Percentiles rank a stretch among this genome's conserved stretches.
Conservation (phyloP, 1,284 basidiomycete species). For the Cutaneotrichosporon mucoides region DNA sequence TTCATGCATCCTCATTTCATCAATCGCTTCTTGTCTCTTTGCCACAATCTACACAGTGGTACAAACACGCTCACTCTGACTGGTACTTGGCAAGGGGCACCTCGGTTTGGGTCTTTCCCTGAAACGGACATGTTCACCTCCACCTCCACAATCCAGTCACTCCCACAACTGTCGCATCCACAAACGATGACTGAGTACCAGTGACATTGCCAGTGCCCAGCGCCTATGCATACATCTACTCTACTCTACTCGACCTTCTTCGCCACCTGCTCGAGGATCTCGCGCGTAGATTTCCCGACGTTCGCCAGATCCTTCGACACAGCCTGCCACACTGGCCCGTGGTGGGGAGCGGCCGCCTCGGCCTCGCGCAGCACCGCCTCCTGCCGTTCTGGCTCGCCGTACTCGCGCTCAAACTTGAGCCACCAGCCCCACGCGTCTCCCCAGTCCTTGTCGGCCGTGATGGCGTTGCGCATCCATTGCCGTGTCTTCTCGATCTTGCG, state of each 20-base stretch:
- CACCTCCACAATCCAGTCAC: too few relatives aligned
- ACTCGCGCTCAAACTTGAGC: slow-evolving; percentile 87
- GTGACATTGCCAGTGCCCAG: too few relatives aligned
- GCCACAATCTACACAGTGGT: too few relatives aligned
- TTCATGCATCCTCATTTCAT: too few relatives aligned
- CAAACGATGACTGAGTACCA: too few relatives aligned
- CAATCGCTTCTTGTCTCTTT: too few relatives aligned
- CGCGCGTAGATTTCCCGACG: slow-evolving; percentile 60
- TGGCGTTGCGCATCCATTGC: slow-evolving; percentile 84
- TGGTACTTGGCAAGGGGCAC: too few relatives aligned
- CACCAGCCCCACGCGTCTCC: slow-evolving; percentile 96
- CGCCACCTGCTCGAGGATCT: slow-evolving; percentile 74
- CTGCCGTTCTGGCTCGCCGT: slow-evolving; percentile 73
- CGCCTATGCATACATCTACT: too few relatives aligned
- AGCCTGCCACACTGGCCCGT: slow-evolving; percentile 77
- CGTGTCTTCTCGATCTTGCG: slow-evolving; percentile 90
- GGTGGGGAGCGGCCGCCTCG: slow-evolving; percentile 72
- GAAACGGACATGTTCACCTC: too few relatives aligned
- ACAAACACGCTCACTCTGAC: too few relatives aligned
- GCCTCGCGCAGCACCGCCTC: slow-evolving; percentile 66
- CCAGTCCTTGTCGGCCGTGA: slow-evolving; percentile 65
- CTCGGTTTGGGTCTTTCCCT: too few relatives aligned
- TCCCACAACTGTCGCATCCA: too few relatives aligned
- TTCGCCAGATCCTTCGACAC: slow-evolving; percentile 75
- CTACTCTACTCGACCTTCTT: slow-evolving; percentile 27